These are phyloP conservation scores for Shiraia sp. DNA, from an alignment of 2,329 filamentous ascomycete genomes.

Conservation along the genomic window DNA sequence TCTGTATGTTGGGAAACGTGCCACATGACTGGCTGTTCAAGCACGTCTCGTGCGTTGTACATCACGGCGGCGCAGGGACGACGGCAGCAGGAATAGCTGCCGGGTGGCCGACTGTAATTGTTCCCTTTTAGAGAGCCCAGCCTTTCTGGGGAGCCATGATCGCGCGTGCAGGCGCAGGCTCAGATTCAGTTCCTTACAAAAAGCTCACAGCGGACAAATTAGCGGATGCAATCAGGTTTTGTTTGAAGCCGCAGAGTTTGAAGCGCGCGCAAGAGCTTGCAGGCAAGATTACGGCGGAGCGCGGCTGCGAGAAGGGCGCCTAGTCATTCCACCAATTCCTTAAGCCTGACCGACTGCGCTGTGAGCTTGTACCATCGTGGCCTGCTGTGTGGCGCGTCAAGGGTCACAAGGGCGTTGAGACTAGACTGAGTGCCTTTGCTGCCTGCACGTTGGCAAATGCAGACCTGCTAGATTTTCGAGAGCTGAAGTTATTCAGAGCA, in stretches of 20 bases:
- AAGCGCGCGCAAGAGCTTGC: constrained; percentile 42
- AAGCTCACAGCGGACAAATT: constrained; percentile 46
- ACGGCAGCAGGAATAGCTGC: constrained; percentile 83
- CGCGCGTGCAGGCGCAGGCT: constrained; percentile 47
- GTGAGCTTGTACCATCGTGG: constrained; percentile 34
- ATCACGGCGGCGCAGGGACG: constrained; percentile 89
- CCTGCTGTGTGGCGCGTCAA: constrained; percentile 46
- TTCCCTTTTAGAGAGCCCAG: constrained; percentile 70
- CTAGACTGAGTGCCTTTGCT: constrained; percentile 28
- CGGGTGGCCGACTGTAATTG: constrained; percentile 78
- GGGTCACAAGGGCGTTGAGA: constrained; percentile 38
- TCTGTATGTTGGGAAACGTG: constrained; percentile 83
- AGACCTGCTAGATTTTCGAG: constrained; percentile 32
- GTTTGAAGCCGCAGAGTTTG: constrained; percentile 42
- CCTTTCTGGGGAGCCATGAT: constrained; percentile 50
- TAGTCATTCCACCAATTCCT: constrained; percentile 45
- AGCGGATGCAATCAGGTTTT: constrained; percentile 42
- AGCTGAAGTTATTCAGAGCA: constrained; percentile 44
- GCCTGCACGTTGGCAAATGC: constrained; percentile 24
- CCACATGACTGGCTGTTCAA: constrained; percentile 91
- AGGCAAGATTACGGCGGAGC: constrained; percentile 41
- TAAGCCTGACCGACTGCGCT: constrained; percentile 43
- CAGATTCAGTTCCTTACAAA: constrained; percentile 45
- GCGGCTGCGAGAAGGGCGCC: constrained; percentile 40
- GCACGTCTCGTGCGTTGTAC: constrained; percentile 78